Evolutionary conservation across 768 basidiomycete species (phyloP), one percentile per base, ranked within the genome.

Genomic region (Collybiopsis luxurians): DNA sequence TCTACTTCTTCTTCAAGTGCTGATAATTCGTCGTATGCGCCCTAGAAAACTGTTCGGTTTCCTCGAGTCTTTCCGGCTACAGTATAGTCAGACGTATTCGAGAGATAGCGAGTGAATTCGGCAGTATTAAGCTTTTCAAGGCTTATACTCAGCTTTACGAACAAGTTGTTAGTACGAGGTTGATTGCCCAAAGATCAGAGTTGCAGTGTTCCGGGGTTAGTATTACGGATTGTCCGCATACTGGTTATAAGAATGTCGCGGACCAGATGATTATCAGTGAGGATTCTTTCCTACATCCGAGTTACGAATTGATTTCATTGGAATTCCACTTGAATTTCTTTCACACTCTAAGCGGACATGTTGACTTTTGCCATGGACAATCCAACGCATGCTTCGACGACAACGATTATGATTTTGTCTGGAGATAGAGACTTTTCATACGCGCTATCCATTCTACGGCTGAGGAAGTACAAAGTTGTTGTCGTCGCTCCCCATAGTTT

Each of bases 381-480:
- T 60, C 70, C 77, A 2, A 56, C 77, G 2, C 78, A 80, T 56
- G 64, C 75, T 4, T 13, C 78, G 26, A 86, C 85, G 4, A 21
- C 12, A 15, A 69, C 78, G 21, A 87, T 87, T 61, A 68, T 88
- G 43, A 71, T 90, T 36, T 84, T 90, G 61, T 78, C 86, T 0
- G 84, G 82, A 17, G 86, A 89, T 67, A 76, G 84, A 40, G 86
- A 88, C 65, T 82, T 86, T 61, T 79, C 80, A 10, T 88, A 86
- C 63, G 80, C 81, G n/a, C 67, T 86, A 44, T 81, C 86, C 1
- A 72, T 74, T 34, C 69, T 89, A 46, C 78, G 81, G 30, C 73
- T 82, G 52, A 78, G 84, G 56, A 70, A 71, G 44, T 84, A 83
- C 64, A 69, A 72, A 17, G 76, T 87, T 34, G 70, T 86, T 45